Evolutionary conservation across 176 grass and related monocot genomes (phyloP).

Genomic region (Avena insularis): DNA sequence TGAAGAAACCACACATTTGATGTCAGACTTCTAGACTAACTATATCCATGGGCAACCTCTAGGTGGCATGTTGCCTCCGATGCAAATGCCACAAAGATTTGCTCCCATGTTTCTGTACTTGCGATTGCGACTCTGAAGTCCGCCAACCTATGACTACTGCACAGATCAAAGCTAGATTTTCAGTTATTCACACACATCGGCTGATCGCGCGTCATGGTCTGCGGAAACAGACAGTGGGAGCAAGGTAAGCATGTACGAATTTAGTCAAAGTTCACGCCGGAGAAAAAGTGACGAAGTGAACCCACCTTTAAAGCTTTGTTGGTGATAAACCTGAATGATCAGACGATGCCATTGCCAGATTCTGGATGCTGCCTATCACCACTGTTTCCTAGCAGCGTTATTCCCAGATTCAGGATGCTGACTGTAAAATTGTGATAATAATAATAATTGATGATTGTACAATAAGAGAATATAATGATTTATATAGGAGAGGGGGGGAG

Average conservation of each 20-base stretch:
- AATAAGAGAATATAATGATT: no score
- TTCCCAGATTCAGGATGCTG: slow-evolving; percentile 39
- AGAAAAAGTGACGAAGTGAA: background rate
- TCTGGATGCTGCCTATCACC: slow-evolving; percentile 50
- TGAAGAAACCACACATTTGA: background rate
- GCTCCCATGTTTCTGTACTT: background rate
- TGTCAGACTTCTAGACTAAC: slow-evolving; percentile 36
- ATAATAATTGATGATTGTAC: no score
- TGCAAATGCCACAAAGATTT: background rate
- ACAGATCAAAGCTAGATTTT: slow-evolving; percentile 1
- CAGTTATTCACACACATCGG: slow-evolving; percentile 6
- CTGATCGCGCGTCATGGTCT: background rate
- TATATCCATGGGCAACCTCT: slow-evolving; percentile 1
- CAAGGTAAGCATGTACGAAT: background rate
- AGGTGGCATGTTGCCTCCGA: background rate
- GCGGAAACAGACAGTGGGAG: background rate
- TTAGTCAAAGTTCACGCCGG: background rate
- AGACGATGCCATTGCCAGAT: slow-evolving; percentile 48
- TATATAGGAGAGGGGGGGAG: no score
- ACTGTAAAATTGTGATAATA: no score
- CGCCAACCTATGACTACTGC: background rate
- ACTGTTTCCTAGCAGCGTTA: slow-evolving; percentile 33
- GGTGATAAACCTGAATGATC: slow-evolving; percentile 46
- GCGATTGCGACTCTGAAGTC: background rate
- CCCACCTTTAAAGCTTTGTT: background rate